Evolutionary conservation across 192 early-diverging fungal genomes (phyloP), one percentile per base, ranked within the genome.

Genomic region (Polychytrium aggregatum): DNA sequence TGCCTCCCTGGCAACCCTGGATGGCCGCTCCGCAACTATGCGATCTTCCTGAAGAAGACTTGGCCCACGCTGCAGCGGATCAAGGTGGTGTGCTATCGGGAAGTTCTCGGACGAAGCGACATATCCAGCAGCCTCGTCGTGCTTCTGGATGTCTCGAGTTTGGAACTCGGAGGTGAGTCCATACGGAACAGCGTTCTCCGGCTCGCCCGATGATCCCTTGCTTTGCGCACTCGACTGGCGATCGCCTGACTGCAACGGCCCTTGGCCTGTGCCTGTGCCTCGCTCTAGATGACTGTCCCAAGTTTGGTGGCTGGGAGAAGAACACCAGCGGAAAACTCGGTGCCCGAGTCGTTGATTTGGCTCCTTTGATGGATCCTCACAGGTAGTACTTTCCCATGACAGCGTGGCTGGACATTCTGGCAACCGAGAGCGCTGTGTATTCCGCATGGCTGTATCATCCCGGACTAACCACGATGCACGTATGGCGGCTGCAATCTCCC

Each of bases 231-330:
- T n/a, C n/a, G n/a, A n/a, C n/a, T n/a, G n/a, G n/a, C n/a, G n/a
- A n/a, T n/a, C n/a, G n/a, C n/a, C n/a, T n/a, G n/a, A n/a, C n/a
- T n/a, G n/a, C n/a, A n/a, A n/a, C n/a, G n/a, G n/a, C n/a, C n/a
- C n/a, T n/a, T n/a, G n/a, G n/a, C n/a, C n/a, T n/a, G n/a, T n/a
- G n/a, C n/a, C n/a, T n/a, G n/a, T n/a, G n/a, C n/a, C n/a, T n/a
- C n/a, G n/a, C n/a, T n/a, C n/a, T n/a, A n/a, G n/a, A n/a, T n/a
- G 62, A 49, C 29, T 62, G 49, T 44, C 79, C 80, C 1, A 85
- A 85, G 60, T 41, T 72, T 38, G 85, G 87, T 40, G 95, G 92
- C 17, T 98, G 95, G 95, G 92, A 96, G 67, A 85, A 84, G 56
- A 86, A 86, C 65, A 64, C 72, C 7, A 48, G 70, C 14, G 84